phyloP scores from a whole-genome alignment of 1,284 basidiomycete genomes.

The Pascua sp. region DNA sequence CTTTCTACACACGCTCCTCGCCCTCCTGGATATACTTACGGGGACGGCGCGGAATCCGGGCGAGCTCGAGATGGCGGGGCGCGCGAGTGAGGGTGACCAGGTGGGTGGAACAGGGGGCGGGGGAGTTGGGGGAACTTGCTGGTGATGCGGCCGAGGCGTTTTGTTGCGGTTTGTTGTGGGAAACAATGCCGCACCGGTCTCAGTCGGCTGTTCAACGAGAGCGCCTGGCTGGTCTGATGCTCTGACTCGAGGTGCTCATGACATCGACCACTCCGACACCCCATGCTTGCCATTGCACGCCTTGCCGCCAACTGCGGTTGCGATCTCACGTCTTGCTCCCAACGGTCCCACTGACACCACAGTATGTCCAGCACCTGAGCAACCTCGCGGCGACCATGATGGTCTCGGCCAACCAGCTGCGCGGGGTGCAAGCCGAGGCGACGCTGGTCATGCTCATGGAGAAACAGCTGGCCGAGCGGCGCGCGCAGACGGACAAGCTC shows the following conservation, averaged over 20 bases:
- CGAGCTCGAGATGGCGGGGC: slow-evolving; percentile 32
- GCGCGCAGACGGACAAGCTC: slow-evolving; percentile 31
- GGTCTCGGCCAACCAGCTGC: slow-evolving; percentile 41
- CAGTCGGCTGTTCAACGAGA: no score
- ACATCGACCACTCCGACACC: not conserved
- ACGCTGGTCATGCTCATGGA: slow-evolving; percentile 46
- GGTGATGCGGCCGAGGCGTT: not conserved
- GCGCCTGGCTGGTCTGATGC: no score
- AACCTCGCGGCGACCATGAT: slow-evolving; percentile 46
- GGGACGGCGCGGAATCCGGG: slow-evolving; percentile 36
- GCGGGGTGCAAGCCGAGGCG: slow-evolving; percentile 40
- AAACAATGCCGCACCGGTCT: no score
- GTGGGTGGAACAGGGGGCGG: slow-evolving; percentile 16
- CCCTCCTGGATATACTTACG: slow-evolving; percentile 38
- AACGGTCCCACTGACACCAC: not conserved
- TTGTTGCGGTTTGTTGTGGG: not conserved
- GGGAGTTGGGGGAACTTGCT: no score
- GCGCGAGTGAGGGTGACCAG: slow-evolving; percentile 44
- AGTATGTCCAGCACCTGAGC: slow-evolving; percentile 46
- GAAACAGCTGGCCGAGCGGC: slow-evolving; percentile 36
- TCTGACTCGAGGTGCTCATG: not conserved
- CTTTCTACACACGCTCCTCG: slow-evolving; percentile 42
- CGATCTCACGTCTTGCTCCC: not conserved
- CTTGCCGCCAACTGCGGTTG: no score
- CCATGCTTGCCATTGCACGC: no score